phyloP scores from a whole-genome alignment of 345 rosid genomes.

The Eucalyptus dawsonii region DNA sequence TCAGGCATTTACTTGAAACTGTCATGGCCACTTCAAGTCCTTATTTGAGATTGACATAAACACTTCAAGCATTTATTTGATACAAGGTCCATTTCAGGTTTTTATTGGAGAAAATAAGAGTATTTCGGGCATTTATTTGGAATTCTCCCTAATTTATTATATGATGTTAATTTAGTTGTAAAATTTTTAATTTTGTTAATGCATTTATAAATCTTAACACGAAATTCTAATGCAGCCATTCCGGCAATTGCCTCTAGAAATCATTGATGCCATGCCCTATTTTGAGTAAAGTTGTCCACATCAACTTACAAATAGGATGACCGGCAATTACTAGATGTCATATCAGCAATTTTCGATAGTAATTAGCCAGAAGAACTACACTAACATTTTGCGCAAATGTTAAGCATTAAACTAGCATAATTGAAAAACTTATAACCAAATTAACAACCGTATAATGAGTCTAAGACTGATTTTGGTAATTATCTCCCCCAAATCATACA shows the following conservation, averaged over 20 bases:
- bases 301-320: background rate
- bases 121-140: too few relatives aligned
- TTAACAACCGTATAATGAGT: background rate
- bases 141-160: too few relatives aligned
- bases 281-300: background rate
- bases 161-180: background rate
- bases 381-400: background rate
- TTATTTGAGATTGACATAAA: too few relatives aligned
- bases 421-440: background rate
- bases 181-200: background rate
- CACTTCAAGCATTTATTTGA: too few relatives aligned
- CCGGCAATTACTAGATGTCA: fast-evolving
- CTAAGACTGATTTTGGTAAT: background rate
- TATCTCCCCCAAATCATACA: background rate
- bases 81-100: too few relatives aligned
- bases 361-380: background rate
- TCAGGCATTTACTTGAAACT: fast-evolving
- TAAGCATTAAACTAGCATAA: background rate
- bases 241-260: background rate
- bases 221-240: background rate
- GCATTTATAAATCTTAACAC: background rate
- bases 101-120: too few relatives aligned
- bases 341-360: background rate
- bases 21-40: too few relatives aligned
- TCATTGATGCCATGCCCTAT: background rate